These are phyloP conservation scores for Ceratopteris richardii DNA, from an alignment of 75 land plant species.

Conservation along the genomic window DNA sequence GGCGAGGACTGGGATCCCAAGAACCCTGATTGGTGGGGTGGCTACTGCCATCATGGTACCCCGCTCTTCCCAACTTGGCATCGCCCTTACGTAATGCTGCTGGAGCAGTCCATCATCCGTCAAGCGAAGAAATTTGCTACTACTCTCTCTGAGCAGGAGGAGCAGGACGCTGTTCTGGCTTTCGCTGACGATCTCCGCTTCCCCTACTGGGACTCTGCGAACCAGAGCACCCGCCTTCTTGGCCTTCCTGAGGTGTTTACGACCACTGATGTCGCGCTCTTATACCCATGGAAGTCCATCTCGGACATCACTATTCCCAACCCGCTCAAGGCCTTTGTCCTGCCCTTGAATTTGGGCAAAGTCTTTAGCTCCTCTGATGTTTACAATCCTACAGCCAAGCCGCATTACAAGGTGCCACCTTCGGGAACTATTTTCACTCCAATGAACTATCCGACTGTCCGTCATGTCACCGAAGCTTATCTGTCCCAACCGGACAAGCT, in stretches of 20 bases:
- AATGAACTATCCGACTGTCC: constrained; percentile 1
- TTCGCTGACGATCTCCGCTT: too few relatives aligned
- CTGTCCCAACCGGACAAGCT: background rate
- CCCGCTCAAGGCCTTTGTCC: background rate
- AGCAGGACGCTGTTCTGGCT: background rate
- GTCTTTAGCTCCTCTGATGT: background rate
- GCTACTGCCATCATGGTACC: constrained; percentile 3
- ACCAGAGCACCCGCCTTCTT: background rate
- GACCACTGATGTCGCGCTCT: background rate
- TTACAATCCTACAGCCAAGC: constrained; percentile 2
- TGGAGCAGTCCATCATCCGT: constrained; percentile 4
- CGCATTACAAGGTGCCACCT: background rate
- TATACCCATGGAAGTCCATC: constrained; percentile 4
- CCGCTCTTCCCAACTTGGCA: constrained; percentile 5
- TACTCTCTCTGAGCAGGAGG: background rate
- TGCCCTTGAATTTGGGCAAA: background rate
- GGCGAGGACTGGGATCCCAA: too few relatives aligned
- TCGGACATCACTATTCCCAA: background rate
- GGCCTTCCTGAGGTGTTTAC: constrained; percentile 5
- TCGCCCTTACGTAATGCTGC: background rate
- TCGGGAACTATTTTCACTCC: background rate
- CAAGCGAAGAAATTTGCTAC: background rate
- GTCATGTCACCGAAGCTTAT: background rate
- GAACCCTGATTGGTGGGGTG: background rate
- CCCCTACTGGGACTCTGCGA: constrained; percentile 8